A percentile compares a stretch with the other conserved stretches of the same genome.
These are phyloP conservation scores for Alternaria alternata DNA, from an alignment of 2,329 filamentous ascomycete species.

Conservation along the genomic window DNA sequence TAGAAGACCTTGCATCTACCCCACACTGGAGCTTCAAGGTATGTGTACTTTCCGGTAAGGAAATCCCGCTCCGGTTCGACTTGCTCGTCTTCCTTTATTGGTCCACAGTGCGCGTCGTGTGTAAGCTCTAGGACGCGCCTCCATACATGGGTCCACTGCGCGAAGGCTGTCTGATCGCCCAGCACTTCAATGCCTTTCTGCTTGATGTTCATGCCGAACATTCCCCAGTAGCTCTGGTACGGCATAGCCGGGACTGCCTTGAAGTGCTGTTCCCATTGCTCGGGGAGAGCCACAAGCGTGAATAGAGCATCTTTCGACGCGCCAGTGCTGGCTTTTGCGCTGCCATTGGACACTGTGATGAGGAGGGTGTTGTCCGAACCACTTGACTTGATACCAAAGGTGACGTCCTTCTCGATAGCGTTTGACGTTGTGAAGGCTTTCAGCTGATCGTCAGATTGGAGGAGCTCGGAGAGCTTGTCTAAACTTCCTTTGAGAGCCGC, in stretches of 20 bases:
- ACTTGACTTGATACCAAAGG: slow-evolving; percentile 49
- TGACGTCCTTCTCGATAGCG: slow-evolving; percentile 44
- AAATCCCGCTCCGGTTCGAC: slow-evolving; percentile 51
- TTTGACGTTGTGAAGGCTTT: slow-evolving; percentile 48
- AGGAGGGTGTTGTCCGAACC: slow-evolving; percentile 46
- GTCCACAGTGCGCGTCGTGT: slow-evolving; percentile 58
- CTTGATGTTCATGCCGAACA: slow-evolving; percentile 60
- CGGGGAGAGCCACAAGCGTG: slow-evolving; percentile 52
- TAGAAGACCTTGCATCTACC: slow-evolving; percentile 61
- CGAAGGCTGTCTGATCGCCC: slow-evolving; percentile 57
- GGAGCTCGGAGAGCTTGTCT: slow-evolving; percentile 42
- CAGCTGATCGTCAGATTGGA: slow-evolving; percentile 45
- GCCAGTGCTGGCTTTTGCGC: slow-evolving; percentile 38
- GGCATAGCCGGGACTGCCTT: slow-evolving; percentile 54
- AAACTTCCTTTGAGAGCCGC: slow-evolving; percentile 42
- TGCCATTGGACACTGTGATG: slow-evolving; percentile 44
- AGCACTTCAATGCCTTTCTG: slow-evolving; percentile 58
- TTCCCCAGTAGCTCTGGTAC: slow-evolving; percentile 58
- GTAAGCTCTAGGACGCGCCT: slow-evolving; percentile 58
- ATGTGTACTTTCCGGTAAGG: slow-evolving; percentile 59
- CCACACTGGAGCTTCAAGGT: slow-evolving; percentile 57
- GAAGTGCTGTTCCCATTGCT: slow-evolving; percentile 59
- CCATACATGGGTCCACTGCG: slow-evolving; percentile 58
- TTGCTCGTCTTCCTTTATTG: slow-evolving; percentile 53
- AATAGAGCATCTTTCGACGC: slow-evolving; percentile 48